Conservation (phyloP, 139 green algal genomes). For the Chlorella sorokiniana region DNA sequence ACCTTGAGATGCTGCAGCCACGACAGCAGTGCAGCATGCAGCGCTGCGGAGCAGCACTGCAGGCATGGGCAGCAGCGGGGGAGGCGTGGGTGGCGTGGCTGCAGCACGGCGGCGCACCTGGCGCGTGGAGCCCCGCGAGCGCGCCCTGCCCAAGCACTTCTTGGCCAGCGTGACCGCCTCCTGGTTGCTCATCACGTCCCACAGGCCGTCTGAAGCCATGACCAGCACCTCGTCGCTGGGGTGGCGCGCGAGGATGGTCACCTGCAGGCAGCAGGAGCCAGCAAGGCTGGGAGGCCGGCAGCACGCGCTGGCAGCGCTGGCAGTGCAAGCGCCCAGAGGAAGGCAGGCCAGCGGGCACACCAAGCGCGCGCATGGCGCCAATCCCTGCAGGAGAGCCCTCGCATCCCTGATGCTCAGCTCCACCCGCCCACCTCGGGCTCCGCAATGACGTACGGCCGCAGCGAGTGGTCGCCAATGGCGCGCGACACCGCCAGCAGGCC, state of each 20-base stretch:
- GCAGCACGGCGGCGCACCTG: slow-evolving; percentile 16
- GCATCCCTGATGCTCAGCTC: too few species aligned
- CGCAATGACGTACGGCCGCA: slow-evolving; percentile 69
- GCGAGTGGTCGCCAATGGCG: slow-evolving; percentile 73
- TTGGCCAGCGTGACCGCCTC: slow-evolving; percentile 72
- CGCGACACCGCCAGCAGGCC: slow-evolving; percentile 76
- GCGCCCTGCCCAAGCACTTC: slow-evolving; percentile 55
- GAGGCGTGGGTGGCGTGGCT: background rate
- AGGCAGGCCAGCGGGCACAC: too few species aligned
- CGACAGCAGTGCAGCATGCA: background rate
- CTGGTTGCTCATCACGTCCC: slow-evolving; percentile 79
- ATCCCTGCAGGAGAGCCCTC: too few species aligned
- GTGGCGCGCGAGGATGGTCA: slow-evolving; percentile 61
- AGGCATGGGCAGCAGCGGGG: background rate
- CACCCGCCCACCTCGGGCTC: slow-evolving; percentile 55
- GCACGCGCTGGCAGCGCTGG: too few species aligned
- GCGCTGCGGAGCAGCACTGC: background rate
- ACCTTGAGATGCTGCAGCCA: background rate
- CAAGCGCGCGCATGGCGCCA: too few species aligned
- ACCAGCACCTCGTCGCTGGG: slow-evolving; percentile 72
- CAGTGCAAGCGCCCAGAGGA: background rate
- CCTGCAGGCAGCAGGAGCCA: slow-evolving; percentile 31
- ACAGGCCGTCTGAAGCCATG: slow-evolving; percentile 76
- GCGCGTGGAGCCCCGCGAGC: slow-evolving; percentile 43
- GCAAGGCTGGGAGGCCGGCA: background rate